Evolutionary conservation across 176 grass and related monocot genomes (phyloP).

Genomic region (Phyllostachys edulis): DNA sequence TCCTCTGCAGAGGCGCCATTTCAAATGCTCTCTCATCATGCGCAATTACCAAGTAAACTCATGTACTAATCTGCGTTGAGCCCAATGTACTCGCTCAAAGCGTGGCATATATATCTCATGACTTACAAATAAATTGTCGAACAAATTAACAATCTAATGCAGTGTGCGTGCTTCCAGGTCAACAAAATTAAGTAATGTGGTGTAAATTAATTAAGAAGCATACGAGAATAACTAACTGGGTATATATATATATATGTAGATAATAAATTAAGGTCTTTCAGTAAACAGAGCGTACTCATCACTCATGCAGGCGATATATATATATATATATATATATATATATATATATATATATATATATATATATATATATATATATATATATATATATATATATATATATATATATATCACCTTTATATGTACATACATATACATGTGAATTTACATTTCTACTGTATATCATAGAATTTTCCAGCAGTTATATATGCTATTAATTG

Average conservation of each 20-base stretch:
- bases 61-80: background rate
- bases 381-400: too few relatives aligned
- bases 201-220: background rate
- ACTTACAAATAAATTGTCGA: background rate
- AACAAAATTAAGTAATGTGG: too few relatives aligned
- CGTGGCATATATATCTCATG: background rate
- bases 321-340: too few relatives aligned
- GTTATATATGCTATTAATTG: background rate
- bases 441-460: background rate
- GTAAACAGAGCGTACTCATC: too few relatives aligned
- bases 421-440: too few relatives aligned
- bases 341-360: too few relatives aligned
- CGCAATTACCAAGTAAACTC: background rate
- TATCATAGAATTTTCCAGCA: background rate
- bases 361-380: too few relatives aligned
- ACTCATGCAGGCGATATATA: too few relatives aligned
- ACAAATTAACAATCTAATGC: background rate
- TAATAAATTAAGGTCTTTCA: too few relatives aligned
- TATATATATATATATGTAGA: background rate
- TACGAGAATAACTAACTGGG: background rate
- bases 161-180: background rate
- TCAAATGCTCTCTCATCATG: background rate
- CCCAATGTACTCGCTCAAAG: background rate
- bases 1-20: constrained; percentile 20
- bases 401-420: too few relatives aligned